Conservation (phyloP, 202 grass and related monocot genomes). For the Setaria viridis region DNA sequence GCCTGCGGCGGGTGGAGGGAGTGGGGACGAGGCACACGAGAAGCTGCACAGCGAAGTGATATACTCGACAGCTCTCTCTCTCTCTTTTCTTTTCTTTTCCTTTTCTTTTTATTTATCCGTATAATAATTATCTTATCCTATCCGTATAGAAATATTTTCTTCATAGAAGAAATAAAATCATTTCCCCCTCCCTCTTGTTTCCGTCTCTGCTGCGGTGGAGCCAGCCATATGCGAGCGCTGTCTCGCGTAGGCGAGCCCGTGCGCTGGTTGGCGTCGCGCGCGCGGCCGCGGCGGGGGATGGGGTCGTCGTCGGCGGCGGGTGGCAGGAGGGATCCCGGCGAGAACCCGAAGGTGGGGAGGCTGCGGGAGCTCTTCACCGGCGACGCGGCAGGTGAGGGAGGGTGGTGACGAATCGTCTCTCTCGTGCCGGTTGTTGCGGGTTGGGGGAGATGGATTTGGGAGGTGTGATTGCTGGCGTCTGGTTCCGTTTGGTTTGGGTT, state of each 20-base stretch:
- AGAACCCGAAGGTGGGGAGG: slow-evolving; percentile 53
- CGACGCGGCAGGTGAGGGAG: slow-evolving; percentile 44
- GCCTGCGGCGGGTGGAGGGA: slow-evolving; percentile 22
- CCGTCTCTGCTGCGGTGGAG: not conserved
- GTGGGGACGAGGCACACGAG: slow-evolving; percentile 40
- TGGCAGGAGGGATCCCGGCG: slow-evolving; percentile 17
- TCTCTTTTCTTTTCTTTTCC: not conserved
- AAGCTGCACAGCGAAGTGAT: slow-evolving; percentile 51
- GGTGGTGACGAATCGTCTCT: not conserved
- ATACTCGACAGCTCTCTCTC: slow-evolving; percentile 50
- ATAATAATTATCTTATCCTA: slow-evolving; percentile 38
- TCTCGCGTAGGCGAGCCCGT: not conserved
- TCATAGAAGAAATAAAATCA: not conserved
- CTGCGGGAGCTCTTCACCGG: slow-evolving; percentile 59
- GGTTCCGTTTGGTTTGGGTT: not conserved
- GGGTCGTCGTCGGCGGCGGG: slow-evolving; percentile 15
- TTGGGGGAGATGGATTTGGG: not conserved
- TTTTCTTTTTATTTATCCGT: not conserved
- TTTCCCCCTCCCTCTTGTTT: not conserved
- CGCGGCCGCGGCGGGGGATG: slow-evolving; percentile 39
- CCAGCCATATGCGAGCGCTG: slow-evolving; percentile 33
- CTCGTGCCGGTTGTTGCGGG: slow-evolving; percentile 29
- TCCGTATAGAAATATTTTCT: slow-evolving; percentile 19
- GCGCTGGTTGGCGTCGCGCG: slow-evolving; percentile 10
- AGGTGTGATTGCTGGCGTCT: slow-evolving; percentile 15